phyloP scores from a whole-genome alignment of 2,329 filamentous ascomycete species.

The Ophiocordyceps unilateralis region DNA sequence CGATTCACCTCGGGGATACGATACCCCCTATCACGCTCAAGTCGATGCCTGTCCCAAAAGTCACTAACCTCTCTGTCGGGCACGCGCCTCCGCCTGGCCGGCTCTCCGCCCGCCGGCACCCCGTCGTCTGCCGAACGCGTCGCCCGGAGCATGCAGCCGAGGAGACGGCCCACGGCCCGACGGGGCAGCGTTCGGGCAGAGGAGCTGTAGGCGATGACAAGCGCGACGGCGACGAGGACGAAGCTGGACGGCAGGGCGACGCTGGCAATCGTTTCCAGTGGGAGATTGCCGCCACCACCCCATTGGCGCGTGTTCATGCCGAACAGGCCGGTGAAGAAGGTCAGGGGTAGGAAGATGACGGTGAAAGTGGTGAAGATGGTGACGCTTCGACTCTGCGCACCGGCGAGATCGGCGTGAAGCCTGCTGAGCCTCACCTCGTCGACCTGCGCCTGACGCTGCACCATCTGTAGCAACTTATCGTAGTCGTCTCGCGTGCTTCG shows the following conservation, averaged over 20 bases:
- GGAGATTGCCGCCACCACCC: constrained; percentile 29
- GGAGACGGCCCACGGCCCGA: not conserved
- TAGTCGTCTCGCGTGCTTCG: constrained; percentile 42
- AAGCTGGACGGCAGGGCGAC: constrained; percentile 30
- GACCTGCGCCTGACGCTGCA: constrained; percentile 48
- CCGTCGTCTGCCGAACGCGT: not conserved
- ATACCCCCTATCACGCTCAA: not conserved
- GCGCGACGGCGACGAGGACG: constrained; percentile 29
- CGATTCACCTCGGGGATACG: not conserved
- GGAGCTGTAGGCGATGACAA: constrained; percentile 38
- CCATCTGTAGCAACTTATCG: constrained; percentile 49
- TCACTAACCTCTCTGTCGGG: not conserved
- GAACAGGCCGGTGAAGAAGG: constrained; percentile 48
- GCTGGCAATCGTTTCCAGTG: constrained; percentile 25
- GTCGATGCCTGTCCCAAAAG: not conserved
- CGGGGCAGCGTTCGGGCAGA: not conserved
- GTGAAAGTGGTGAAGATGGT: constrained; percentile 50
- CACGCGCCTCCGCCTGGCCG: not conserved
- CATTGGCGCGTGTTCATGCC: constrained; percentile 49
- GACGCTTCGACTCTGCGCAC: constrained; percentile 42
- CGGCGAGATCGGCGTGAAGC: constrained; percentile 44
- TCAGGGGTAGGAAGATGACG: constrained; percentile 45
- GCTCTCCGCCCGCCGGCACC: not conserved
- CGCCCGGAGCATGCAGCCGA: not conserved
- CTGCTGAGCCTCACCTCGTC: constrained; percentile 47